phyloP scores from a whole-genome alignment of 1,284 basidiomycete species.

The Apiotrichum montevideense region DNA sequence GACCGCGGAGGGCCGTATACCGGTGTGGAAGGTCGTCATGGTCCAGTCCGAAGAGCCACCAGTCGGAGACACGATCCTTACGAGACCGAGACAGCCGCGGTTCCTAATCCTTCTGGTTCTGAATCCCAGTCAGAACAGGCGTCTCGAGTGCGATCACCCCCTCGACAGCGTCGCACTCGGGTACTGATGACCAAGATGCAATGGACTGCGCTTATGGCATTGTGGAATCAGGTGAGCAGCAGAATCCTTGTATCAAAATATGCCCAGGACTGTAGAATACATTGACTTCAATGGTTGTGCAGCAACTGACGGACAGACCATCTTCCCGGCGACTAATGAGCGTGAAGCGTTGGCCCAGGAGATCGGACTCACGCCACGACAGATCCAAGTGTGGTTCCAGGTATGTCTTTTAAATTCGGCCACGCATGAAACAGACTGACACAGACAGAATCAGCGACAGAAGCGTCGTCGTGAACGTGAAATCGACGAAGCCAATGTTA shows the following conservation, averaged over 20 bases:
- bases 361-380: conserved; percentile 38
- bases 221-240: conserved; percentile 21
- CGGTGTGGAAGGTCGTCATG: too few relatives aligned
- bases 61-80: too few relatives aligned
- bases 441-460: conserved; percentile 41
- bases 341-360: conserved; percentile 32
- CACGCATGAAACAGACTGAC: not conserved
- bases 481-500: conserved; percentile 7
- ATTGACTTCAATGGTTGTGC: not conserved
- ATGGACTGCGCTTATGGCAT: conserved; percentile 11
- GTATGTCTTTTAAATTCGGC: conserved; percentile 19
- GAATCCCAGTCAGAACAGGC: conserved; percentile 1
- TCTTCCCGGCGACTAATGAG: conserved; percentile 34
- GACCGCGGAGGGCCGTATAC: not conserved
- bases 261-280: not conserved
- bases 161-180: conserved; percentile 19
- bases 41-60: too few relatives aligned
- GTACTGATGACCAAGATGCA: conserved; percentile 26
- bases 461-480: conserved; percentile 30
- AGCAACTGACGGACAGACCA: conserved; percentile 24
- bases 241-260: not conserved
- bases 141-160: not conserved
- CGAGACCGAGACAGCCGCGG: too few relatives aligned
- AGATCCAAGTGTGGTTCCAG: conserved; percentile 48
- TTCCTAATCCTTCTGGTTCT: not conserved